These are phyloP conservation scores for Cytospora piceicola DNA, from an alignment of 2,329 filamentous ascomycete species.

Conservation along the genomic window DNA sequence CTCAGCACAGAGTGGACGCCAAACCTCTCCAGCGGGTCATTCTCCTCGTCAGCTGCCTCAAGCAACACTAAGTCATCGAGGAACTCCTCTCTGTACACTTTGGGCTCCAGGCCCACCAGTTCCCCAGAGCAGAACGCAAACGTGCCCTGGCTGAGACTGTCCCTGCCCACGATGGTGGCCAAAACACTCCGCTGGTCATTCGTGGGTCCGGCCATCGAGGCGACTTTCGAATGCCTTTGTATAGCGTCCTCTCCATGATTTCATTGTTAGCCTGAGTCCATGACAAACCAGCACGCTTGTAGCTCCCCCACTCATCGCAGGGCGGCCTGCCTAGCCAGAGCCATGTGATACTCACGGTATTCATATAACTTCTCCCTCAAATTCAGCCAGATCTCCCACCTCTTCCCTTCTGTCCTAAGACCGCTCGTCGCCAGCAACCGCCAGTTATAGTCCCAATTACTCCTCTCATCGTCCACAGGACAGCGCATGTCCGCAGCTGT, in stretches of 20 bases:
- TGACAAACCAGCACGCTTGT: background rate
- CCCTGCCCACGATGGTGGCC: constrained; percentile 16
- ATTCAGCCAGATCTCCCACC: constrained; percentile 22
- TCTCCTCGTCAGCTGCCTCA: constrained; percentile 11
- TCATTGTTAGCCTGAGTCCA: background rate
- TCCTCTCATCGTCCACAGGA: constrained; percentile 4
- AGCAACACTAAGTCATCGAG: constrained; percentile 22
- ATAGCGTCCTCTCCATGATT: constrained; percentile 19
- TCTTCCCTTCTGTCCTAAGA: background rate
- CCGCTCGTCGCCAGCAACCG: constrained; percentile 12
- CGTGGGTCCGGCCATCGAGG: constrained; percentile 10
- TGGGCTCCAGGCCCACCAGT: constrained; percentile 18
- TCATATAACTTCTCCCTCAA: constrained; percentile 17
- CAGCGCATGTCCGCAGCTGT: constrained; percentile 2
- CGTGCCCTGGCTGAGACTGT: constrained; percentile 12
- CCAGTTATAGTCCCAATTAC: constrained; percentile 27
- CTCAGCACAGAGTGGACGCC: constrained; percentile 11
- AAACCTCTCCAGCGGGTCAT: constrained; percentile 17
- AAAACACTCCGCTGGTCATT: constrained; percentile 15
- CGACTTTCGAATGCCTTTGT: constrained; percentile 11
- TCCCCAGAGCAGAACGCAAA: constrained; percentile 20
- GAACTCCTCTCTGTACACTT: constrained; percentile 14
- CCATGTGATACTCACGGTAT: constrained; percentile 10
- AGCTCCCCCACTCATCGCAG: background rate
- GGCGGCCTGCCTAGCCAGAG: background rate